Conservation (phyloP, 495 filamentous ascomycete species). For the Aspergillus saccharolyticus region DNA sequence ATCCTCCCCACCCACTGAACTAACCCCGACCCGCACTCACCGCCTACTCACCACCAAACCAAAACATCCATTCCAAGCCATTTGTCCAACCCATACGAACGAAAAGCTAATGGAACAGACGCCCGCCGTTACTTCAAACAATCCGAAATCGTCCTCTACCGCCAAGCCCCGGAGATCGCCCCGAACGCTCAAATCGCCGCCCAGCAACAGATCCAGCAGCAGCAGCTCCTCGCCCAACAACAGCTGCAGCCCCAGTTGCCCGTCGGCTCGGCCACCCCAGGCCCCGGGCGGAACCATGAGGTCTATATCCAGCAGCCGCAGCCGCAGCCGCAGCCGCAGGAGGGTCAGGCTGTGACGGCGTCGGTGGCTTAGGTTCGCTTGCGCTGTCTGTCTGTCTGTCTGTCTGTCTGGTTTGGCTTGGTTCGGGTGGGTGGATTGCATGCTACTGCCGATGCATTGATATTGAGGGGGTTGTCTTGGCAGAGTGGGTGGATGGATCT, state of each 20-base stretch:
- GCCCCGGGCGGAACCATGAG: slow-evolving; percentile 31
- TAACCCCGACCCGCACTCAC: no score
- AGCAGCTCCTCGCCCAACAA: slow-evolving; percentile 34
- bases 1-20: slow-evolving; percentile 5
- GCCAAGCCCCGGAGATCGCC: slow-evolving; percentile 74
- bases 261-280: slow-evolving; percentile 37
- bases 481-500: no score
- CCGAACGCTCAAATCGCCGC: slow-evolving; percentile 41
- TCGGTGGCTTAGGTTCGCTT: slow-evolving; percentile 2
- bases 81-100: background rate
- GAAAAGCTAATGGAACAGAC: no score
- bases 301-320: slow-evolving; percentile 9
- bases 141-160: slow-evolving; percentile 95
- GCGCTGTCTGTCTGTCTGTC: no score
- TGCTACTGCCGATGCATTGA: no score
- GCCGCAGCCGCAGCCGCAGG: slow-evolving; percentile 29
- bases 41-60: slow-evolving; percentile 8
- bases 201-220: slow-evolving; percentile 43
- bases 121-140: slow-evolving; percentile 98
- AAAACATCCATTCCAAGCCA: background rate
- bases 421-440: no score
- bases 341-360: background rate
- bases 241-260: slow-evolving; percentile 39
- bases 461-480: no score
- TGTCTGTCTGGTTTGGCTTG: no score